A percentile compares a stretch with the other conserved stretches of the same genome.
These are phyloP conservation scores for Aristolochia californica DNA, from an alignment of 164 flowering plant genomes.

Conservation along the genomic window DNA sequence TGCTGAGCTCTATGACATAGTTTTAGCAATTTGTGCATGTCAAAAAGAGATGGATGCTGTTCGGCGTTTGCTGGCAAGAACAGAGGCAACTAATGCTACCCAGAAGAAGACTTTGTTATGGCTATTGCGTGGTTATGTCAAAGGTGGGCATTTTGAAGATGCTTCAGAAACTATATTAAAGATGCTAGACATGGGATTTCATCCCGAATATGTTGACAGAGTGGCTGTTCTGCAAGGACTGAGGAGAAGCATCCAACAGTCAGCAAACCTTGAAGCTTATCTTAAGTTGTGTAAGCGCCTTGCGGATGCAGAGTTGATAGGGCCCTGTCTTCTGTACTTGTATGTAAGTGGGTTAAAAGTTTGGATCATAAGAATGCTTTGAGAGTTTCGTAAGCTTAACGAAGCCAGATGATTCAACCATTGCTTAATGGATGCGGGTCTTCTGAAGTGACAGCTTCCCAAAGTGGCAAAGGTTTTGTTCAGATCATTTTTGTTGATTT, in stretches of 20 bases:
- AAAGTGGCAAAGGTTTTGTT: no score
- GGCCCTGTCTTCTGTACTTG: constrained; percentile 72
- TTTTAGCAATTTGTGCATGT: constrained; percentile 86
- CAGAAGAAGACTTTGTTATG: constrained; percentile 68
- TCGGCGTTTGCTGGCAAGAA: constrained; percentile 45
- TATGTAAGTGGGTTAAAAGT: constrained; percentile 51
- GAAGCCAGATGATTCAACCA: no score
- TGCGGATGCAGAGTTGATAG: constrained; percentile 50
- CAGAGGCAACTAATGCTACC: constrained; percentile 36
- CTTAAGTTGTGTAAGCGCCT: constrained; percentile 69
- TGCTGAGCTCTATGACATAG: constrained; percentile 63
- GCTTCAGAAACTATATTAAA: constrained; percentile 57
- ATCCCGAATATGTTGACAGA: constrained; percentile 70
- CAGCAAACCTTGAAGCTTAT: constrained; percentile 50
- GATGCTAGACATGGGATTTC: constrained; percentile 69
- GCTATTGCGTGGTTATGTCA: constrained; percentile 82
- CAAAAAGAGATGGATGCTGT: constrained; percentile 52
- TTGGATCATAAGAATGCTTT: constrained; percentile 71
- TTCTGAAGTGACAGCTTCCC: no score
- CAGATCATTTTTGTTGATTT: no score
- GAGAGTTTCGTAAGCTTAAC: constrained; percentile 11
- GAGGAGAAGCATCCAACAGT: constrained; percentile 41
- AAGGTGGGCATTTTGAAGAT: constrained; percentile 69
- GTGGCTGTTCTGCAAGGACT: constrained; percentile 77
- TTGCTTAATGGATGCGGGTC: no score